phyloP scores from a whole-genome alignment of 768 basidiomycete species.

The Boletus rubescentipes region DNA sequence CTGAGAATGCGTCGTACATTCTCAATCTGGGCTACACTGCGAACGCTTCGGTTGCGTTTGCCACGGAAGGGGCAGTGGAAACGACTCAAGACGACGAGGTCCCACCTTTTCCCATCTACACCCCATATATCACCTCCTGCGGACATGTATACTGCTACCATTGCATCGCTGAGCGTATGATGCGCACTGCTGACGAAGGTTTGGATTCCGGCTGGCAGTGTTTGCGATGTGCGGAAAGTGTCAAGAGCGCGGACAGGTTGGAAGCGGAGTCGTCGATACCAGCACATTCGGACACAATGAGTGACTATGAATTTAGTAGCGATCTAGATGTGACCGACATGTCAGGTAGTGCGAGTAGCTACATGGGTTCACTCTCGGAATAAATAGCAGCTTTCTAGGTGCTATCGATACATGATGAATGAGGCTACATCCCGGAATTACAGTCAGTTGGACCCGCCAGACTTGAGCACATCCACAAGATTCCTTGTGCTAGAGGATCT shows the following conservation, averaged over 20 bases:
- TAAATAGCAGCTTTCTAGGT: conserved; percentile 9
- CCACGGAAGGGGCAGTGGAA: conserved; percentile 11
- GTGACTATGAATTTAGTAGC: conserved; percentile 62
- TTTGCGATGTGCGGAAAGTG: conserved; percentile 69
- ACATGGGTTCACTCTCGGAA: conserved; percentile 36
- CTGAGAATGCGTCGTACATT: conserved; percentile 66
- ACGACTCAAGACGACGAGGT: conserved; percentile 31
- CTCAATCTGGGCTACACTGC: conserved; percentile 54
- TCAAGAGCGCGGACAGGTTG: conserved; percentile 62
- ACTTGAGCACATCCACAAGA: conserved; percentile 40
- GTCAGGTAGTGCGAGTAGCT: conserved; percentile 48
- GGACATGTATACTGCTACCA: conserved; percentile 92
- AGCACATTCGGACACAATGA: conserved; percentile 33
- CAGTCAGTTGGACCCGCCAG: conserved; percentile 14
- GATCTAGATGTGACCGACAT: conserved; percentile 47
- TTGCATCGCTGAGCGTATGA: conserved; percentile 83
- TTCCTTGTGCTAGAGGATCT: conserved; percentile 38
- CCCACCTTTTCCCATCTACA: conserved; percentile 68
- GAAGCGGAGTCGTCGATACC: conserved; percentile 29
- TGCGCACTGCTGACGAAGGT: conserved; percentile 67
- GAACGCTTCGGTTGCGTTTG: conserved; percentile 38
- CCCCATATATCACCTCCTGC: conserved; percentile 81
- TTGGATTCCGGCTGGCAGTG: conserved; percentile 71
- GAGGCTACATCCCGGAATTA: neutral
- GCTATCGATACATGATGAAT: conserved; percentile 11